Conservation (phyloP, 768 basidiomycete species). For the Tylopilus vinaceipallidus region DNA sequence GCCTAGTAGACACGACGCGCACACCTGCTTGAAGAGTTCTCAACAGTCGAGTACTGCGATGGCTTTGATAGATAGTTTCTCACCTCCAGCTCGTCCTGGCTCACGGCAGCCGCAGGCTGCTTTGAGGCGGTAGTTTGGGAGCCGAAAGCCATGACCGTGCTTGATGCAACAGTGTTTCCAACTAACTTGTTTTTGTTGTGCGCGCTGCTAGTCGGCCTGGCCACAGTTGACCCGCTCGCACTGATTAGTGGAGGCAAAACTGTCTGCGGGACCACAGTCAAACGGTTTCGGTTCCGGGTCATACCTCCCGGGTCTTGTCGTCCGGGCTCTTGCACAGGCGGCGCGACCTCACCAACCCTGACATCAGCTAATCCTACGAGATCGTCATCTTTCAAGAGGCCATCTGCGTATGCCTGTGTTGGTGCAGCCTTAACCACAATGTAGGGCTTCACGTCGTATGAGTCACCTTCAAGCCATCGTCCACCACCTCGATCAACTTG, state of each 20-base stretch:
- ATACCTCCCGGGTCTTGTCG: background rate
- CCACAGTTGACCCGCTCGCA: background rate
- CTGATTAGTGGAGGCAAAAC: background rate
- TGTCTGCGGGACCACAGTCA: background rate
- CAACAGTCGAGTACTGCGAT: background rate
- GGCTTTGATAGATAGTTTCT: background rate
- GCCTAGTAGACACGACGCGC: conserved; percentile 38
- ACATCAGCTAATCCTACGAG: conserved; percentile 22
- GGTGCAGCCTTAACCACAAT: conserved; percentile 5
- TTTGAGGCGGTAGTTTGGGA: background rate
- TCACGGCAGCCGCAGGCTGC: background rate
- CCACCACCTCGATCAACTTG: background rate
- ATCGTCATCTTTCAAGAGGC: conserved; percentile 36
- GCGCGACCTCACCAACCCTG: background rate
- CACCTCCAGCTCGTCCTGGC: conserved; percentile 25
- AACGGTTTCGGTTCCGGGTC: background rate
- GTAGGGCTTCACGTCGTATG: background rate
- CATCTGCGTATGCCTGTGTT: conserved; percentile 33
- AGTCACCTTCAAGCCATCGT: conserved; percentile 23
- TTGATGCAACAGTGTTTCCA: background rate
- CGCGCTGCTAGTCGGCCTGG: background rate
- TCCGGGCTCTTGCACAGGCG: background rate
- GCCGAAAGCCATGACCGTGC: background rate
- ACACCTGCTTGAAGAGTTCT: conserved; percentile 24
- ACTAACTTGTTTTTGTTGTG: background rate